phyloP scores from a whole-genome alignment of 768 basidiomycete species.

The Suillus sp. region DNA sequence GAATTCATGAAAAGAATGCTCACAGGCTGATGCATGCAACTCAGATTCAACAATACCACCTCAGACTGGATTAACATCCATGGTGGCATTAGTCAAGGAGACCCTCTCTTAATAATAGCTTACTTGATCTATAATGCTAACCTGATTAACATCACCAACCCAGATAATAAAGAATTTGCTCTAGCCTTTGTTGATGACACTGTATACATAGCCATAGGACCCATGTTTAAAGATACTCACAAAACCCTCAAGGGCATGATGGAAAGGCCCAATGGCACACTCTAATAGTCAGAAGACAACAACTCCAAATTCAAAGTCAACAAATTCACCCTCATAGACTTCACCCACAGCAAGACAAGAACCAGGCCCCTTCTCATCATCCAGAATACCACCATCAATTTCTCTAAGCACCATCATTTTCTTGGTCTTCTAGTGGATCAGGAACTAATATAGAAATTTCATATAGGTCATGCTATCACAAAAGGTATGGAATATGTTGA shows the following conservation, averaged over 20 bases:
- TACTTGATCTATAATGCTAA: conserved; percentile 32
- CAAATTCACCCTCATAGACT: conserved; percentile 13
- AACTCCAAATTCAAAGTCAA: conserved; percentile 17
- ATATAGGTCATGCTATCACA: not conserved
- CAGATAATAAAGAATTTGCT: conserved; percentile 16
- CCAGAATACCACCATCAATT: not conserved
- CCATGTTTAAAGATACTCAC: conserved; percentile 24
- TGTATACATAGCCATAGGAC: conserved; percentile 22
- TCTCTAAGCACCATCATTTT: not conserved
- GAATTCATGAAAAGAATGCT: conserved; percentile 36
- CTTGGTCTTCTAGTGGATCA: conserved; percentile 13
- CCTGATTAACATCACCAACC: conserved; percentile 21
- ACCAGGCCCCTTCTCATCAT: not conserved
- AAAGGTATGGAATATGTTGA: conserved; percentile 7
- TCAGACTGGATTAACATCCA: conserved; percentile 7
- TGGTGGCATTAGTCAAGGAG: conserved; percentile 29
- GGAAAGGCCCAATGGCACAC: conserved; percentile 17
- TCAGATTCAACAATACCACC: conserved; percentile 24
- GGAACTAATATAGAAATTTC: conserved; percentile 1
- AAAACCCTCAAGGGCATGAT: conserved; percentile 28
- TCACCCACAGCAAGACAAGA: not conserved
- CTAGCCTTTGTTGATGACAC: conserved; percentile 33
- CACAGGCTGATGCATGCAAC: conserved; percentile 9
- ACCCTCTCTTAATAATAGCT: conserved; percentile 12
- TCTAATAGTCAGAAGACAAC: not conserved